Evolutionary conservation across 83 land plant species (phyloP).

Genomic region (Diphasiastrum complanatum): DNA sequence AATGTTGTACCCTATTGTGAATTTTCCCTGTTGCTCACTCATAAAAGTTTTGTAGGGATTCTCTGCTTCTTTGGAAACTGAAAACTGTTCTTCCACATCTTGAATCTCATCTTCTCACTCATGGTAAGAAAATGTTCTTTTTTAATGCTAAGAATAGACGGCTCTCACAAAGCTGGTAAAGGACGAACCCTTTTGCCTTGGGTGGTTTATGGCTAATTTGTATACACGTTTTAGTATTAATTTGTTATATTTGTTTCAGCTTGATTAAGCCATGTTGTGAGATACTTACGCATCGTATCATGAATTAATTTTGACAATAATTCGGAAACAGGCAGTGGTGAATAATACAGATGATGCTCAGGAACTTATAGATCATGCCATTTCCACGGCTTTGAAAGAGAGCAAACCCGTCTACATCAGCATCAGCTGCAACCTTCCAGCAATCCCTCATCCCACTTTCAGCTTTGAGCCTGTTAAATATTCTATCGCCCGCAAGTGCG

Average conservation of each 20-base stretch:
- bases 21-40: no score
- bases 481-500: conserved; percentile 14
- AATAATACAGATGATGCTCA: conserved; percentile 43
- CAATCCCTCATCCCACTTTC: conserved; percentile 41
- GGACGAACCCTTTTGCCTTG: no score
- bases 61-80: no score
- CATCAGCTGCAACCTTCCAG: conserved; percentile 49
- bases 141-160: no score
- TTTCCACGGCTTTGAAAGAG: conserved; percentile 51
- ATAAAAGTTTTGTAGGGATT: no score
- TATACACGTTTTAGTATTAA: no score
- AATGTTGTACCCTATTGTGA: not conserved
- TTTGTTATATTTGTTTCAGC: not conserved
- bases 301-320: not conserved
- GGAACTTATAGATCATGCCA: conserved; percentile 46
- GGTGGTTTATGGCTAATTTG: no score
- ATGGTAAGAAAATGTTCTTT: no score
- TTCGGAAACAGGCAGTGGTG: conserved; percentile 32
- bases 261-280: not conserved
- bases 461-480: conserved; percentile 47
- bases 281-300: not conserved
- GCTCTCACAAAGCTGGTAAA: no score
- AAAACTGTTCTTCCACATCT: no score
- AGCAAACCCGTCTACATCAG: conserved; percentile 70
- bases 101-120: no score